Evolutionary conservation across 2,329 filamentous ascomycete species (phyloP), one percentile per base, ranked within the genome.

Genomic region (Bertia moriformis): DNA sequence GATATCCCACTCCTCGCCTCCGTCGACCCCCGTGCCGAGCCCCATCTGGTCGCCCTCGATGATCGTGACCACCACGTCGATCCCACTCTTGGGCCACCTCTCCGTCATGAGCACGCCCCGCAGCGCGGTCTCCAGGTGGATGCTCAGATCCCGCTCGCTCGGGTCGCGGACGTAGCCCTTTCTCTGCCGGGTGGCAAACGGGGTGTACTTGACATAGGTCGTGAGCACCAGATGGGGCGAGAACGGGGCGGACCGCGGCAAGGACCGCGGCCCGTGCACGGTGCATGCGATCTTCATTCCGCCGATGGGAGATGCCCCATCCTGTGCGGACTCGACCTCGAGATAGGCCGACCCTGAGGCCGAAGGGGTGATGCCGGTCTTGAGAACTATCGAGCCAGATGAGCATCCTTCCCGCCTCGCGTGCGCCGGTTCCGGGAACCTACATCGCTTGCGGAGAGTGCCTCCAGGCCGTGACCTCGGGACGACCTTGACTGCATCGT

Each of bases 1-100:
- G 61, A 83, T 72, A 7, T 87, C 86, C 80, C 86, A 93, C 13
- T 82, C 74, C 45, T 78, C 76, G 42, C 75, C 71, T 4, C 62
- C 66, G 47, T 63, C 58, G 18, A 62, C 61, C 19, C 62, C 53
- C 2, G 60, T 61, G 36, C 58, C 58, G 55, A 58, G 71, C 56
- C 55, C 71, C 60, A 89, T 82, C 54, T 95, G 85, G 52, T 96
- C 91, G 3, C 86, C 89, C 61, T 98, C 91, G 14, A 98, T 67
- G 38, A 98, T 78, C 0, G 87, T 95, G 38, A 98, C 77, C 14
- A 94, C 80, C 29, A 98, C 79, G 55, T 98, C 91, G n/a, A 94
- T 79, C 35, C 86, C 88, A 56, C 86, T 94, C 66, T 98, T 98
- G n/a, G 91, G 91, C 85, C 88, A 98, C 42, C 88, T 70, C 55